These are phyloP conservation scores for Ramaria sp. DNA, from an alignment of 768 basidiomycete genomes.

Conservation along the genomic window DNA sequence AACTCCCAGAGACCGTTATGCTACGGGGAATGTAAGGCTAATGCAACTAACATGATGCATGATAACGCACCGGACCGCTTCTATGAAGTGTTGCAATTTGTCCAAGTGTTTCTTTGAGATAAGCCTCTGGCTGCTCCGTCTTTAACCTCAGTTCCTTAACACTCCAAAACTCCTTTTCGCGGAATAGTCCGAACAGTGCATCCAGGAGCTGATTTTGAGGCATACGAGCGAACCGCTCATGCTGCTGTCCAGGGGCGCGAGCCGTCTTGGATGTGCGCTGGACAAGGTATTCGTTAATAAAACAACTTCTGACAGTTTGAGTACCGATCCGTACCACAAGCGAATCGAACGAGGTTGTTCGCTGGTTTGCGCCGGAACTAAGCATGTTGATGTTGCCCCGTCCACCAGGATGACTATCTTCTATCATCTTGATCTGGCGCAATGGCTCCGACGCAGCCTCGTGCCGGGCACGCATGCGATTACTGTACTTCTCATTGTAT, in stretches of 20 bases:
- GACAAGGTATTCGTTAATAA: neutral
- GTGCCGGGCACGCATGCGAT: conserved; percentile 61
- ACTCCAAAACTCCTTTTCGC: conserved; percentile 71
- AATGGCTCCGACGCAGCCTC: conserved; percentile 53
- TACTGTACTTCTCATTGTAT: conserved; percentile 56
- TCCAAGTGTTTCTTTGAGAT: conserved; percentile 71
- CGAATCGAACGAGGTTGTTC: conserved; percentile 40
- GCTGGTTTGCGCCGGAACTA: conserved; percentile 28
- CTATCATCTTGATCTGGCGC: conserved; percentile 62
- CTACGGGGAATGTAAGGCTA: conserved; percentile 20
- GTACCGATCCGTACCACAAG: conserved; percentile 43
- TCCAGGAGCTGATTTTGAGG: conserved; percentile 83
- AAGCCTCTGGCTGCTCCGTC: conserved; percentile 79
- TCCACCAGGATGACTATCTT: conserved; percentile 58
- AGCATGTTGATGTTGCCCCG: conserved; percentile 68
- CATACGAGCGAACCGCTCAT: conserved; percentile 88
- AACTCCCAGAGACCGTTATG: conserved; percentile 74
- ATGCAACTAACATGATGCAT: neutral
- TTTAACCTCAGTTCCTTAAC: conserved; percentile 66
- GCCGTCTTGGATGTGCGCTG: conserved; percentile 31
- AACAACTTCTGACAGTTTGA: neutral
- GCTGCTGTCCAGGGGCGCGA: conserved; percentile 40
- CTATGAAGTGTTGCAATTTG: conserved; percentile 71
- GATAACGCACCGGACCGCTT: conserved; percentile 32
- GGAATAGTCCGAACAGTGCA: conserved; percentile 67